Conservation (phyloP, 106 monocot species). For the Dioscorea alata region DNA sequence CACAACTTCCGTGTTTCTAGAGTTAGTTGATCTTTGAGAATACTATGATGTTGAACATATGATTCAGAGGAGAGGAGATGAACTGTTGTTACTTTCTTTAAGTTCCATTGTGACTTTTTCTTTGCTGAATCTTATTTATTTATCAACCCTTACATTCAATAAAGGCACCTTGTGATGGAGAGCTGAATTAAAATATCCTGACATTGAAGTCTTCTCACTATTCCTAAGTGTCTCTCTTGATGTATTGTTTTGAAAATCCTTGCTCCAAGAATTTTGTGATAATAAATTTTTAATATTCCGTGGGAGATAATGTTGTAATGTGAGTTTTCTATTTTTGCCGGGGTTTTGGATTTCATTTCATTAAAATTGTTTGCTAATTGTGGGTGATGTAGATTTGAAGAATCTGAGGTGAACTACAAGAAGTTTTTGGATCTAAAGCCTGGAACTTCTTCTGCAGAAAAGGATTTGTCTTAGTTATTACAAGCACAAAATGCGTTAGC, state of each 20-base stretch:
- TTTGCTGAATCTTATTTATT: too few relatives aligned
- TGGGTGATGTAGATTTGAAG: constrained; percentile 70
- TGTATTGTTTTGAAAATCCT: not conserved
- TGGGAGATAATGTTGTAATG: not conserved
- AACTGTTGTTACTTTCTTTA: too few relatives aligned
- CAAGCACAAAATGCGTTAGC: constrained; percentile 75
- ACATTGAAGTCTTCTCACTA: not conserved
- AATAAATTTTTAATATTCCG: too few relatives aligned
- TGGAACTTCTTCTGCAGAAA: constrained; percentile 60
- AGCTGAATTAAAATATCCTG: too few relatives aligned
- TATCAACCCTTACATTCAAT: too few relatives aligned
- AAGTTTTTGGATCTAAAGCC: constrained; percentile 75
- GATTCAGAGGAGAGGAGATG: too few relatives aligned
- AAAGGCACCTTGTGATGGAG: too few relatives aligned
- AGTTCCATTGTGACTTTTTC: too few relatives aligned
- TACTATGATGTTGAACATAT: too few relatives aligned
- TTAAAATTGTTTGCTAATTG: not conserved
- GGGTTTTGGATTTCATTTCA: not conserved
- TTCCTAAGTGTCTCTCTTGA: not conserved
- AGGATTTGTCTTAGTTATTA: constrained; percentile 76
- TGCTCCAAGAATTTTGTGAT: not conserved
- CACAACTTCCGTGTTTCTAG: too few relatives aligned
- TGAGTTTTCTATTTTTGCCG: not conserved
- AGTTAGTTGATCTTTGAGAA: not conserved
- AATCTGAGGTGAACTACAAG: constrained; percentile 77